A percentile compares a stretch with the other conserved stretches of the same genome.
Conservation (phyloP, 2,329 filamentous ascomycete species). For the Phyllosticta citribraziliensis region DNA sequence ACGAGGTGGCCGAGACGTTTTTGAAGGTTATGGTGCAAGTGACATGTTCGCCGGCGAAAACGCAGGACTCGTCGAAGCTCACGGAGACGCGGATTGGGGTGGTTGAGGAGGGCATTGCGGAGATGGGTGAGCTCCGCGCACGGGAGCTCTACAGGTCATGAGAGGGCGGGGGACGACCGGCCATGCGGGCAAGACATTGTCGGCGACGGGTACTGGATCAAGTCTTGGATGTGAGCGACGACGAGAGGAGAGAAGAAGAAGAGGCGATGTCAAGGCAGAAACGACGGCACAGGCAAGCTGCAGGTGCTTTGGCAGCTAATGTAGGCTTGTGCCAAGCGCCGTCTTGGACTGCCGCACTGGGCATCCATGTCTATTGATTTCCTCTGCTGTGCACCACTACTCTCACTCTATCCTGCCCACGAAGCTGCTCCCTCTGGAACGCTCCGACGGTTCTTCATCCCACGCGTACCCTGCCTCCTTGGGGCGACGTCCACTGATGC, state of each 20-base stretch:
- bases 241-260: neutral
- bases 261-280: neutral
- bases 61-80: conserved; percentile 84
- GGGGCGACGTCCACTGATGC: neutral
- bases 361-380: neutral
- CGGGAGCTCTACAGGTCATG: conserved; percentile 11
- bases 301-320: neutral
- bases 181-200: conserved; percentile 5
- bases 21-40: conserved; percentile 95
- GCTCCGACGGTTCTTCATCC: neutral
- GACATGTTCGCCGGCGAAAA: conserved; percentile 93
- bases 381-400: neutral
- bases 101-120: conserved; percentile 8
- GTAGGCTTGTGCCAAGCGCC: neutral
- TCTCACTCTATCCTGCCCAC: neutral
- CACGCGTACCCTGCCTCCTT: neutral
- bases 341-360: neutral
- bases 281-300: neutral
- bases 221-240: neutral
- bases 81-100: conserved; percentile 87
- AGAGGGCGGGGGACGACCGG: conserved; percentile 6
- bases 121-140: conserved; percentile 10
- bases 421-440: neutral
- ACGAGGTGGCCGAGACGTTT: conserved; percentile 55
- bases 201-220: neutral